Evolutionary conservation across 164 flowering plant genomes (phyloP), one percentile per base, ranked within the genome.

Genomic region (Echeveria elegans): DNA sequence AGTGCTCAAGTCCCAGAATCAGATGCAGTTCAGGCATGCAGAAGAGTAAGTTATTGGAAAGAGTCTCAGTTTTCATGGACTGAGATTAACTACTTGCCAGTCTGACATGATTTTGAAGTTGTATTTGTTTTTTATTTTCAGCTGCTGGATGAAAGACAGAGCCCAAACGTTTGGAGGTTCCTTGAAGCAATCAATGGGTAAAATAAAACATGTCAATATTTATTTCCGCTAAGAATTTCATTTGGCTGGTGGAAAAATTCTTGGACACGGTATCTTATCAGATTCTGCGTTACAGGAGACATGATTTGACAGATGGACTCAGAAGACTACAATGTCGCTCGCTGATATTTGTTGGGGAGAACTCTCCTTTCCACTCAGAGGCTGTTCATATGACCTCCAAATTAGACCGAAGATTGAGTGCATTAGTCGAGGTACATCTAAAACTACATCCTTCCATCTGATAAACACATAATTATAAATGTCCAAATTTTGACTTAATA

Each of bases 151-250:
- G 89, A 92, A 73, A 85, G 86, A 75, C 88, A 87, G 75, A 82
- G 96, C 68, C 58, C 70, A 68, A 92, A 90, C 72, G 89, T 92
- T 29, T 72, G 76, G 82, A 80, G 85, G 70, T 86, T 83, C 69
- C 96, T 92, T 74, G 85, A 92, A 78, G 92, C 96, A 18, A 82
- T 92, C 66, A 86, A 81, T 64, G 80, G 84, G 97, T 92, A 82
- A 74, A 8, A 8, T 37, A 37, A 37, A 37, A 37, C 48, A 4
- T n/a, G 26, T 48, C 24, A 6, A 48, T 48, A 5, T 48, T 48
- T 48, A n/a, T 5, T n/a, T 48, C 24, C n/a, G 19, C 14, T 4
- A 15, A 0, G 50, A 15, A 45, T 45, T 48, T n/a, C 56, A 48
- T 48, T 48, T 11, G 10, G 24, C n/a, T n/a, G n/a, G n/a, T n/a